Base-by-base conservation (phyloP, 169 alveolate genomes). In the Eimeria acervulina region DNA sequence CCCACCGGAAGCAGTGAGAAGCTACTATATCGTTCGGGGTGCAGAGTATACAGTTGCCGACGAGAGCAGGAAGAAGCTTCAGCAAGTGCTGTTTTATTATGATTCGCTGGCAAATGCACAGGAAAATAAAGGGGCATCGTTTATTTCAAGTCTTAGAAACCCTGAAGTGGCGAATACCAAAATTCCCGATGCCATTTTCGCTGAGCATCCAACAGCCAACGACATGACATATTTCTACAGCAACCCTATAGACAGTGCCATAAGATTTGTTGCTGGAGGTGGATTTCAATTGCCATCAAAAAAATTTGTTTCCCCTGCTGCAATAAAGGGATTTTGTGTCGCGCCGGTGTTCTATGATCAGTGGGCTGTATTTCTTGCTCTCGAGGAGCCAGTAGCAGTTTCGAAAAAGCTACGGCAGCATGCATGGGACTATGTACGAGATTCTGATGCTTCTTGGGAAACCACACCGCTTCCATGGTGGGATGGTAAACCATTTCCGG, bases 21-120 rank as follows among this genome's bases (percentile, higher is more conserved):
- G 93, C 81, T 85, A 85, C 81, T 85, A 85, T 42, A 85, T 85
- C 47, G 80, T 85, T n/a, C 93, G 93, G 63, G 93, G 93, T 33
- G 93, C 93, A 15, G 93, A 85, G 93, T 85, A 85, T 42, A 85
- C 80, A 15, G 47, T 42, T 61, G 93, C 93, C 0, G 93, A 85
- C 80, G 76, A 52, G 81, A 85, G 81, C 59, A 23, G 93, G 55
- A 40, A 85, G 40, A 61, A 61, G 38, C 81, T 85, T 61, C 93
- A 85, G n/a, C 74, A 85, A 42, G 93, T 85, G 28, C 93, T 85
- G 80, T 85, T 85, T 70, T 85, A 59, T 47, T 85, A 85, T 40
- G 93, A 85, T 26, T 85, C 93, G 38, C 59, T 85, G 93, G 6
- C 93, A 52, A 85, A 85, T 26, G 93, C 93, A 36, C 93, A 59